Evolutionary conservation across 2,329 filamentous ascomycete genomes (phyloP).

Genomic region (Talaromyces sp.): DNA sequence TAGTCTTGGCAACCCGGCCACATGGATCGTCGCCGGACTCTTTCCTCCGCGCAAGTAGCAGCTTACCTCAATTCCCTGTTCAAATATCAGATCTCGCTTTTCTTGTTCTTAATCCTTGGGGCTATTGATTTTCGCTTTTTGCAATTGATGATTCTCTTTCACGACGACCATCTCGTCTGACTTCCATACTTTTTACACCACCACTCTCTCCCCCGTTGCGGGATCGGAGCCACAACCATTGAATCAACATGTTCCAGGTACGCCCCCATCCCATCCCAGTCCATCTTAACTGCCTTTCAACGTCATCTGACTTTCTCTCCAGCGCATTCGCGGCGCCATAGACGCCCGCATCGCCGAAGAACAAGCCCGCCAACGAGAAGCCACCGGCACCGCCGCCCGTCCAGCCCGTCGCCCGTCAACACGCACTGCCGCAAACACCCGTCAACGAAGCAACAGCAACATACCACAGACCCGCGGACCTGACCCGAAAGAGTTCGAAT

Average conservation of each 20-base stretch:
- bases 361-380: conserved; percentile 69
- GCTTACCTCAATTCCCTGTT: conserved; percentile 1
- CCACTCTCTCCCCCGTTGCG: conserved; percentile 18
- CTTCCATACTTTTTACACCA: background rate
- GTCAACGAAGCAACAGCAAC: conserved; percentile 35
- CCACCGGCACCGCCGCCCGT: conserved; percentile 35
- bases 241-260: conserved; percentile 32
- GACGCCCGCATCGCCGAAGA: conserved; percentile 88
- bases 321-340: conserved; percentile 81
- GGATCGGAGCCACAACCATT: conserved; percentile 21
- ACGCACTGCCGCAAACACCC: conserved; percentile 23
- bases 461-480: conserved; percentile 55
- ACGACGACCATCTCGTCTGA: background rate
- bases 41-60: background rate
- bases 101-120: background rate
- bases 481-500: conserved; percentile 85
- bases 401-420: conserved; percentile 37
- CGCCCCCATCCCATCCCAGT: background rate
- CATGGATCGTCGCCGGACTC: background rate
- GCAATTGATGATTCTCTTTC: background rate
- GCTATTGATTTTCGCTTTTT: background rate
- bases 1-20: background rate
- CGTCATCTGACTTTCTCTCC: conserved; percentile 11
- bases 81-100: background rate
- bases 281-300: background rate